phyloP scores from a whole-genome alignment of 768 basidiomycete genomes.

The Guyanaporus albipodus region DNA sequence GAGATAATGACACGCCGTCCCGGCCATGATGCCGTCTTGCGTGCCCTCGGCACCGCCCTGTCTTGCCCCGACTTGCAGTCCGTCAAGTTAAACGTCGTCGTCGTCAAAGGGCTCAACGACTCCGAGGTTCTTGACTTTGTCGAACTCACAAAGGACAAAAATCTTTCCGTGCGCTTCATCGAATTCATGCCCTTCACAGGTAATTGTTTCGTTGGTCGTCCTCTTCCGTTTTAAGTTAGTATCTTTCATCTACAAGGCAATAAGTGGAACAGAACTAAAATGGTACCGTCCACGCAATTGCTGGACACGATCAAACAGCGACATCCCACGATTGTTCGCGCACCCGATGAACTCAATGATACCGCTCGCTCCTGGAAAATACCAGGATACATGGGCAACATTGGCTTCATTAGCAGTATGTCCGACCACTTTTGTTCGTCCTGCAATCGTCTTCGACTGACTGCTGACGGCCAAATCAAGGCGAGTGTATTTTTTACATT shows the following conservation, averaged over 20 bases:
- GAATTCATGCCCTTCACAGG: slow-evolving; percentile 95
- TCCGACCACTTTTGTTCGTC: slow-evolving; percentile 88
- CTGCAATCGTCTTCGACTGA: slow-evolving; percentile 80
- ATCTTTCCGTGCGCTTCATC: slow-evolving; percentile 77
- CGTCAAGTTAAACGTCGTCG: slow-evolving; percentile 82
- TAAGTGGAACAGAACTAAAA: slow-evolving; percentile 78
- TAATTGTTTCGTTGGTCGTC: slow-evolving; percentile 26
- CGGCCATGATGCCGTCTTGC: slow-evolving; percentile 74
- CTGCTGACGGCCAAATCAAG: slow-evolving; percentile 91
- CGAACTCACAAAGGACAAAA: slow-evolving; percentile 60
- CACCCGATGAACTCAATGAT: slow-evolving; percentile 66
- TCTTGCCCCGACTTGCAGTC: slow-evolving; percentile 45
- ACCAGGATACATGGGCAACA: slow-evolving; percentile 63
- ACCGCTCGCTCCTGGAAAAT: slow-evolving; percentile 80
- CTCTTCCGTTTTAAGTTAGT: slow-evolving; percentile 4
- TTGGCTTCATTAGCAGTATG: slow-evolving; percentile 93
- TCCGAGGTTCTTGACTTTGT: slow-evolving; percentile 77
- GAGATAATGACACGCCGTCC: slow-evolving; percentile 79
- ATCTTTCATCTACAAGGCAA: slow-evolving; percentile 51
- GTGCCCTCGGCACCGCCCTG: slow-evolving; percentile 61
- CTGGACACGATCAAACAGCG: slow-evolving; percentile 44
- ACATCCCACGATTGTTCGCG: slow-evolving; percentile 53
- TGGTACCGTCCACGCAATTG: slow-evolving; percentile 71
- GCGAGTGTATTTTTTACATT: slow-evolving; percentile 32
- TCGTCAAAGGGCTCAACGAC: slow-evolving; percentile 79